A percentile compares a stretch with the other conserved stretches of the same genome.
Conservation (phyloP, 1,139 yeast genomes). For the Casaregolazyma lundiana region DNA sequence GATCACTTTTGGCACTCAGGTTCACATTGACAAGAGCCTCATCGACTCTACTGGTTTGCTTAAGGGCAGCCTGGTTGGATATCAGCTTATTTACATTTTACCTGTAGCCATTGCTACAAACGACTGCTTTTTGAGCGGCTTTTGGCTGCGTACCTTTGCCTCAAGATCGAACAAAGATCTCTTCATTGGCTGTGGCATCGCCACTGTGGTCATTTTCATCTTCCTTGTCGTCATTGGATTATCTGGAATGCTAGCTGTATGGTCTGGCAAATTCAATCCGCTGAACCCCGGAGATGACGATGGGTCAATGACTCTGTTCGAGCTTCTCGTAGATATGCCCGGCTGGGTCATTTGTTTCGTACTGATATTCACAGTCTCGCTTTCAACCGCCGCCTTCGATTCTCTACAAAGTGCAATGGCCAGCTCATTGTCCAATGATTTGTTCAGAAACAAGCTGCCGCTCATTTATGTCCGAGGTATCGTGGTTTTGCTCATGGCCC, state of each 20-base stretch:
- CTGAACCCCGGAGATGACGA: conserved; percentile 45
- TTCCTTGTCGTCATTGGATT: conserved; percentile 71
- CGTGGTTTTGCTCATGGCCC: conserved; percentile 73
- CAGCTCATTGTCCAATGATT: conserved; percentile 82
- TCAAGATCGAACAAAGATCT: conserved; percentile 73
- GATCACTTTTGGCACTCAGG: conserved; percentile 75
- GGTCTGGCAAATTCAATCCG: conserved; percentile 73
- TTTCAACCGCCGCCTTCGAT: conserved; percentile 88
- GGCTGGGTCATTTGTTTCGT: conserved; percentile 84
- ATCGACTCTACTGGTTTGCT: conserved; percentile 65
- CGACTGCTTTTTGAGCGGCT: conserved; percentile 85
- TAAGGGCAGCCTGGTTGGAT: conserved; percentile 66
- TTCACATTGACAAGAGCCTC: conserved; percentile 58
- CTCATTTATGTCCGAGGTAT: conserved; percentile 63
- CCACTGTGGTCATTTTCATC: conserved; percentile 59
- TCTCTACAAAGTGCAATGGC: conserved; percentile 86
- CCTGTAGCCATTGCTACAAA: conserved; percentile 85
- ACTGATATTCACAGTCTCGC: conserved; percentile 62
- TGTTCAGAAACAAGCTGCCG: conserved; percentile 75
- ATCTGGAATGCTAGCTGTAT: conserved; percentile 83
- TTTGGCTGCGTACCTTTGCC: conserved; percentile 93
- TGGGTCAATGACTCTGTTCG: conserved; percentile 61
- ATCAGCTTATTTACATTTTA: conserved; percentile 83
- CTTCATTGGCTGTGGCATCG: conserved; percentile 68
- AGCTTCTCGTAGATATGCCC: conserved; percentile 70